Base-by-base conservation (phyloP, 2,329 filamentous ascomycete species). In the Aspergillus sp. region DNA sequence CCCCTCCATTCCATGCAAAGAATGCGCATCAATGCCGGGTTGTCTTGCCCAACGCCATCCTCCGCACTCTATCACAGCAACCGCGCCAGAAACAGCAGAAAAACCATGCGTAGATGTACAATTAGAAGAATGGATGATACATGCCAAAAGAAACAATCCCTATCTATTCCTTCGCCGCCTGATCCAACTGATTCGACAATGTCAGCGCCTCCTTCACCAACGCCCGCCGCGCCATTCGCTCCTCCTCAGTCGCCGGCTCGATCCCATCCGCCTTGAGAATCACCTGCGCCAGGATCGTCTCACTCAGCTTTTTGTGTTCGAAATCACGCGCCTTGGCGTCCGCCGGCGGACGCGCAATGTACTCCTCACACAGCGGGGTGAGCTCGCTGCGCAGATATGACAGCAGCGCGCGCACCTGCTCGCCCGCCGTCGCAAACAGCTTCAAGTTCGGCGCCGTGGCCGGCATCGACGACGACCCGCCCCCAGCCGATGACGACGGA, bases 201-300 rank as follows among this genome's bases (percentile, higher is more conserved):
- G 57, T 61, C 58, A 78, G 73, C 9, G 73, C 69, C 53, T 77
- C 72, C 48, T 66, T 71, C 40, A 78, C 71, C 34, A 78, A 61
- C 5, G 66, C 69, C 53, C 68, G 75, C 58, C 68, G 69, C 58
- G 86, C 83, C 41, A 77, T 67, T 7, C 77, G 73, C 5, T 86
- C 78, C 55, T 85, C 82, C 5, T 79, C 69, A 68, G 88, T 85
- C 62, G 95, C 89, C 3, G 78, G 76, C 58, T 94, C 87, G 11
- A 97, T 75, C 5, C 88, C 83, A 62, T 92, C 88, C 4, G 95
- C 71, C 80, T 76, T 76, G 52, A 78, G 53, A 45, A 76, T 62
- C 14, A 78, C 64, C 58, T 78, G 73, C 16, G 66, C 62, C 59
- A 78, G 54, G 10, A 77, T 71, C 1, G 68, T 74, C 62, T 78